These are phyloP conservation scores for Fomes fomentarius DNA, from an alignment of 1,284 basidiomycete species.

Conservation along the genomic window DNA sequence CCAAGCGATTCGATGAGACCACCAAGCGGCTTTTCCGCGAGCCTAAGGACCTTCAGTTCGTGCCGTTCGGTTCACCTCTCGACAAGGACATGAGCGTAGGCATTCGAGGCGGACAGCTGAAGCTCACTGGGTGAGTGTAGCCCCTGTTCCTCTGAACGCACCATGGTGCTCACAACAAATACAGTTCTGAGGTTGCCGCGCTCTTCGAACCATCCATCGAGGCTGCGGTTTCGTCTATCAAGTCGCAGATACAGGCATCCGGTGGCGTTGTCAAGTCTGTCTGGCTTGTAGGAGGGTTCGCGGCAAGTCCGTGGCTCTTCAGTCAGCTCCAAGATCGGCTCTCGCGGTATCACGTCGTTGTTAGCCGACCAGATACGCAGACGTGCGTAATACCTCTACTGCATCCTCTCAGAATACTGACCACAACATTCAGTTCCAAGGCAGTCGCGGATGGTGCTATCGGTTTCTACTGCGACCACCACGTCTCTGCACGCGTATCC, in stretches of 20 bases:
- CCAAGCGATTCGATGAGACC: conserved; percentile 77
- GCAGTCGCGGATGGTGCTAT: conserved; percentile 81
- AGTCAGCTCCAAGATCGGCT: conserved; percentile 71
- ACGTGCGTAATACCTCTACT: conserved; percentile 48
- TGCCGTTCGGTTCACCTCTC: conserved; percentile 75
- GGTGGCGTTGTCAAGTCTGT: conserved; percentile 72
- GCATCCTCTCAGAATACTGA: background rate
- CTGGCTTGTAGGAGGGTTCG: conserved; percentile 80
- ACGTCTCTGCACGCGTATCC: conserved; percentile 76
- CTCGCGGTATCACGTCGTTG: conserved; percentile 53
- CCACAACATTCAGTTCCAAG: conserved; percentile 58
- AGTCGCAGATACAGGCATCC: conserved; percentile 67
- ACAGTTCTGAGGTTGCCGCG: conserved; percentile 62
- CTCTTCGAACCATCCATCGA: conserved; percentile 78
- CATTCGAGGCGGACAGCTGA: conserved; percentile 71
- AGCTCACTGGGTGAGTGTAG: conserved; percentile 61
- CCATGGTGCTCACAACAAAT: background rate
- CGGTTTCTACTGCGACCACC: conserved; percentile 81
- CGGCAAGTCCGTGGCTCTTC: conserved; percentile 79
- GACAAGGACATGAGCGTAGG: conserved; percentile 73
- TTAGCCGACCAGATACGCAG: conserved; percentile 76
- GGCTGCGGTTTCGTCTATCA: conserved; percentile 71
- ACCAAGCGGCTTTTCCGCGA: conserved; percentile 78
- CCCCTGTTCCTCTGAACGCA: background rate
- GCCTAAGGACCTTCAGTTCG: conserved; percentile 65